Base-by-base conservation (phyloP, 345 rosid genomes). In the Abelmoschus esculentus region DNA sequence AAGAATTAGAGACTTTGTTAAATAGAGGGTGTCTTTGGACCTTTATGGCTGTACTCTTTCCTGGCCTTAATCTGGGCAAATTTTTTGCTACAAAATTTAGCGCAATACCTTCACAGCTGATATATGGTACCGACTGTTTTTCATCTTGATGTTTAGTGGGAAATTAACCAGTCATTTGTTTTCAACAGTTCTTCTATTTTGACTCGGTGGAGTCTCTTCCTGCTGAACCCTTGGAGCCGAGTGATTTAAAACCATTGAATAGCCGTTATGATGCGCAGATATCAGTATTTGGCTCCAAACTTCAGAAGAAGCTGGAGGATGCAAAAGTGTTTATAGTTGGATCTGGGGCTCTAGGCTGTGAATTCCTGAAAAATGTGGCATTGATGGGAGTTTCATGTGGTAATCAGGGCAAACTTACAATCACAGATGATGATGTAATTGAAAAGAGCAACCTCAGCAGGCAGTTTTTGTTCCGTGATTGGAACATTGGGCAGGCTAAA, bases 401-500 rank as follows among this genome's bases (percentile, higher is more conserved):
- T 22, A 42, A 17, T 22, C 68, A 42, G 52, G 53, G 68, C 10
- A 64, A 64, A 52, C 53, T 64, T 19, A 64, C 53, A 12, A 42
- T 64, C 68, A 44, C 68, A 0, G 68, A 64, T 42, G 68, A 64
- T 64, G 54, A 64, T 64, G 68, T 64, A 64, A 64, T 64, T 6
- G 68, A 64, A n/a, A 64, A 64, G 53, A 64, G 53, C 32, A 64
- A 64, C 67, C 52, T 63, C n/a, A 63, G 67, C 31, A 63, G 67
- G 50, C 67, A 63, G 52, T 63, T 63, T 63, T 19, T 63, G 52
- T 63, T 63, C 52, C 52, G 32, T 19, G 67, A 40, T 63, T 63
- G 52, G 67, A 63, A 63, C 31, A 63, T 63, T 0, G 67, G 67
- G 32, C 67, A 63, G 52, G 67, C 67, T 19, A 63, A 63, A 63